These are phyloP conservation scores for Termitomyces sp. DNA, from an alignment of 768 basidiomycete species.

Conservation along the genomic window DNA sequence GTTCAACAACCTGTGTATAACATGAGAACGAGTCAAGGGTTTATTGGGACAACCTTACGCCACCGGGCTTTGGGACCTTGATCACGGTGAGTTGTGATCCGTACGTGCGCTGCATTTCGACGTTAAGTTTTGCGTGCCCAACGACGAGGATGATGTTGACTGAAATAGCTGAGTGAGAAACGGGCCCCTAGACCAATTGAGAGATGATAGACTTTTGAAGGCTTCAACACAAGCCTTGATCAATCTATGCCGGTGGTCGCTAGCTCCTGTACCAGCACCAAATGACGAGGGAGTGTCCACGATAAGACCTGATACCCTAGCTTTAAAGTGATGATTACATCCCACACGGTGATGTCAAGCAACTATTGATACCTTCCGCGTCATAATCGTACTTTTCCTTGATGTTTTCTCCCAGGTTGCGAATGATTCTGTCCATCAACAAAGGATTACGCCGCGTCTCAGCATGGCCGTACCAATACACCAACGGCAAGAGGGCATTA, in stretches of 20 bases:
- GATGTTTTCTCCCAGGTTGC: constrained; percentile 70
- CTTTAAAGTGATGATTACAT: constrained; percentile 29
- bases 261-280: constrained; percentile 54
- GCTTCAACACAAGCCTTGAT: constrained; percentile 85
- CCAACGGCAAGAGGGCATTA: constrained; percentile 74
- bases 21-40: neutral
- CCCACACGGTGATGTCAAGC: neutral
- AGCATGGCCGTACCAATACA: constrained; percentile 79
- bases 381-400: constrained; percentile 64
- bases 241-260: constrained; percentile 69
- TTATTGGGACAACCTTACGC: constrained; percentile 46
- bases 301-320: constrained; percentile 70
- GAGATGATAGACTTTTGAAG: constrained; percentile 62
- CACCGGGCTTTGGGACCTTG: constrained; percentile 94
- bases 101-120: constrained; percentile 88
- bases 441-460: constrained; percentile 68
- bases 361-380: constrained; percentile 45
- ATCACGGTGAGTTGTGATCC: constrained; percentile 69
- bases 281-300: constrained; percentile 84
- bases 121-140: constrained; percentile 94
- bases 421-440: constrained; percentile 74
- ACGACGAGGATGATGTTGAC: constrained; percentile 94
- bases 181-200: neutral
- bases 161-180: constrained; percentile 25
- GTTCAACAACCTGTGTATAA: constrained; percentile 72